Evolutionary conservation across 2,329 filamentous ascomycete genomes (phyloP).

Genomic region (Didymellaceae sp.): DNA sequence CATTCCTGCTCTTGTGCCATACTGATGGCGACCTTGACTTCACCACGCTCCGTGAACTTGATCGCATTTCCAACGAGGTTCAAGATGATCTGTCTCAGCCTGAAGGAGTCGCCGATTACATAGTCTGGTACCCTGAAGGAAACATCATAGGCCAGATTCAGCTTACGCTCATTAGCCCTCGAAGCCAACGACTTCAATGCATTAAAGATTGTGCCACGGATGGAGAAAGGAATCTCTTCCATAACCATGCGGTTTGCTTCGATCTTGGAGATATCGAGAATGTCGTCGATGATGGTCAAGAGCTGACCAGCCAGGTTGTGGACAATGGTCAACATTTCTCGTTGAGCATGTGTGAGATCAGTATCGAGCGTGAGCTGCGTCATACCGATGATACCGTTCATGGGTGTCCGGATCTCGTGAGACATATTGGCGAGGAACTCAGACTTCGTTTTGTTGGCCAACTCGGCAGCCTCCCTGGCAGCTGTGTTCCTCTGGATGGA

Average conservation of each 20-base stretch:
- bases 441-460: conserved; percentile 97
- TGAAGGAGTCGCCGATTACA: conserved; percentile 95
- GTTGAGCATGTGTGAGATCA: conserved; percentile 88
- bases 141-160: conserved; percentile 91
- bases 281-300: conserved; percentile 91
- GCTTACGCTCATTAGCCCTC: conserved; percentile 93
- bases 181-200: conserved; percentile 96
- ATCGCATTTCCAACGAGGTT: conserved; percentile 98
- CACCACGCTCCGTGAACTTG: conserved; percentile 97
- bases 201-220: conserved; percentile 95
- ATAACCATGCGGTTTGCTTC: conserved; percentile 98
- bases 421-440: conserved; percentile 99
- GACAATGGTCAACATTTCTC: conserved; percentile 98
- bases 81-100: conserved; percentile 92
- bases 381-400: conserved; percentile 99
- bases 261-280: conserved; percentile 74
- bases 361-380: conserved; percentile 95
- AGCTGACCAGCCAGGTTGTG: conserved; percentile 96
- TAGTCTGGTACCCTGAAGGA: conserved; percentile 94
- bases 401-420: conserved; percentile 95
- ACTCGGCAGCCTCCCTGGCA: conserved; percentile 91
- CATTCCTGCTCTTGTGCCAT: conserved; percentile 70
- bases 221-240: conserved; percentile 94
- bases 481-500: conserved; percentile 97
- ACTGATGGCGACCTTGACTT: conserved; percentile 92